These are phyloP conservation scores for Rhizophora apiculata DNA, from an alignment of 345 rosid genomes.

Conservation along the genomic window DNA sequence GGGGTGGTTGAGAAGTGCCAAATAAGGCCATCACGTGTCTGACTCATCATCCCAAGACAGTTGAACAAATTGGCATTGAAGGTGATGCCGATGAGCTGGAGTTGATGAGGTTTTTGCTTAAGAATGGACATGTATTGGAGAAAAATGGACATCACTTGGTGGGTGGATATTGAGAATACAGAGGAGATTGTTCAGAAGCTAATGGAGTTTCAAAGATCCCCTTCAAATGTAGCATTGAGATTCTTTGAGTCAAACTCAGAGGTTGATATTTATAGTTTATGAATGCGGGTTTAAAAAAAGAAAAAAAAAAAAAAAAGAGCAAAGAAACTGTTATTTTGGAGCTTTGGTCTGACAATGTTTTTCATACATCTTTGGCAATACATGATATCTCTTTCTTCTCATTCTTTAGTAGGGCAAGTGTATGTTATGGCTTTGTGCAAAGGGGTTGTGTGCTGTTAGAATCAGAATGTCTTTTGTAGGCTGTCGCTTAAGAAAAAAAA, in stretches of 20 bases:
- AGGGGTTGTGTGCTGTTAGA: no score
- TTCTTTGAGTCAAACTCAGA: not conserved
- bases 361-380: no score
- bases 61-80: not conserved
- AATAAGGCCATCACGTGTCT: not conserved
- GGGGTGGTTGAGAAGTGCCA: not conserved
- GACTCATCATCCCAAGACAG: not conserved
- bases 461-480: no score
- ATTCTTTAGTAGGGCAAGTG: no score
- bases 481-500: no score
- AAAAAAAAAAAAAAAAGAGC: no score
- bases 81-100: not conserved
- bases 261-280: no score
- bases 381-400: no score
- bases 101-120: not conserved
- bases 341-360: no score
- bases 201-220: conserved; percentile 1
- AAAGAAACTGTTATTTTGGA: no score
- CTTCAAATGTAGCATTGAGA: not conserved
- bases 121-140: conserved; percentile 2
- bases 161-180: not conserved
- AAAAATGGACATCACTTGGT: not conserved
- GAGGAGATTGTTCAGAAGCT: not conserved
- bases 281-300: no score
- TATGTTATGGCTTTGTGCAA: no score